Evolutionary conservation across 2,329 filamentous ascomycete species (phyloP), one percentile per base, ranked within the genome.

Genomic region (Dryadomyces quercivorus): DNA sequence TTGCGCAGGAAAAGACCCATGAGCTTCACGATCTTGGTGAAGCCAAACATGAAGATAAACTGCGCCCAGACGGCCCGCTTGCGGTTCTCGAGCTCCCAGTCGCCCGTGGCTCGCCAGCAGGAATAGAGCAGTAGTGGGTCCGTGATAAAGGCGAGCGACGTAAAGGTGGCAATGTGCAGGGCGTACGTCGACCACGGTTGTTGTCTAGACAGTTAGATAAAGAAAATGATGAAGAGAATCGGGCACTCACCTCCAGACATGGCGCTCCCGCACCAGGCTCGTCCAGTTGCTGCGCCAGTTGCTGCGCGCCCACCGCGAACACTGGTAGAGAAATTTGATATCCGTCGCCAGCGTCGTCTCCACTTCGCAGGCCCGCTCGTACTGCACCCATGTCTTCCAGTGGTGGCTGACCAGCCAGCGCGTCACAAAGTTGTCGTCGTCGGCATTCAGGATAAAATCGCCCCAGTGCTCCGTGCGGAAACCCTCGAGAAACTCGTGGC

Each of bases 221-320:
- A n/a, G 26, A 10, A 22, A 51, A 42, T 6, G 36, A n/a, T 3
- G 16, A 40, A 38, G 8, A 49, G 42, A 48, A n/a, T n/a, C n/a
- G 21, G 45, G 3, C 34, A 82, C 89, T 84, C 78, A 95, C 91
- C 72, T 83, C 82, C 87, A 89, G 64, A 96, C 88, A 65, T 89
- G 80, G 66, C 85, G 76, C 71, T 96, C 92, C 59, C 81, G 81
- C 60, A 92, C 78, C 65, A 96, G 77, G 69, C 89, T 96, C 52
- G 89, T 96, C 70, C 89, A 84, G 69, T 97, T 97, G 74, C 90
- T 95, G 66, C 92, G 80, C 92, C 92, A 97, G 71, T 97, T 97
- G 75, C 91, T 96, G 64, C 92, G 84, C 46, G 93, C 90, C 92
- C 92, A 97, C 50, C 92, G 81, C 49, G 92, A 82, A 70, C 92